These are phyloP conservation scores for Tolypocladium tropicale DNA, from an alignment of 2,329 filamentous ascomycete genomes.

Conservation along the genomic window DNA sequence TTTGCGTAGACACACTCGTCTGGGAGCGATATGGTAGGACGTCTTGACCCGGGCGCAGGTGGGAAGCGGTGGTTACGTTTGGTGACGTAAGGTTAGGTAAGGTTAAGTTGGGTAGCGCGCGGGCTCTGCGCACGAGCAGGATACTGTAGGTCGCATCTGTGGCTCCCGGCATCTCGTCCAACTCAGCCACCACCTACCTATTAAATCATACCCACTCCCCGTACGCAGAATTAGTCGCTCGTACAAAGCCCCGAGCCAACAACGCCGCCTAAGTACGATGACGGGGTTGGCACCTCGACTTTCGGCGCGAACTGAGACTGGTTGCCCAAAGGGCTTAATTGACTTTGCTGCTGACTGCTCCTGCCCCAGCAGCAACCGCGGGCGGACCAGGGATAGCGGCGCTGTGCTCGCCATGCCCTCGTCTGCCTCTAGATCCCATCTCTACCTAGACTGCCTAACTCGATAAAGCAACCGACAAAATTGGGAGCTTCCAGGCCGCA, in stretches of 20 bases:
- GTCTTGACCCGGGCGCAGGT: not conserved
- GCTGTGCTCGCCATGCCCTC: not conserved
- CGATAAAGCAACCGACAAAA: not conserved
- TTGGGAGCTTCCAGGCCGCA: not conserved
- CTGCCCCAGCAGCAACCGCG: not conserved
- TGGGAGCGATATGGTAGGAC: not conserved
- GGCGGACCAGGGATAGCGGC: not conserved
- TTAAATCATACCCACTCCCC: not conserved
- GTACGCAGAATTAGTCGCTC: too few relatives aligned
- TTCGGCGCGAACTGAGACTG: not conserved
- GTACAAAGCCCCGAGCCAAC: not conserved
- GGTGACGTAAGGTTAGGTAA: not conserved
- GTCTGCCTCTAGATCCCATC: not conserved
- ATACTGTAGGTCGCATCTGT: too few relatives aligned
- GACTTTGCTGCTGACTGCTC: too few relatives aligned
- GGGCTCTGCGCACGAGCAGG: too few relatives aligned
- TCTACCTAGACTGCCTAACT: not conserved
- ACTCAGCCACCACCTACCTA: too few relatives aligned
- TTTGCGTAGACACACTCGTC: not conserved
- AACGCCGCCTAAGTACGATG: not conserved
- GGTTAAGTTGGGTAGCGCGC: not conserved
- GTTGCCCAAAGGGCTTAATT: too few relatives aligned
- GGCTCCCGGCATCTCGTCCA: too few relatives aligned
- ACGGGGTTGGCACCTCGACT: not conserved
- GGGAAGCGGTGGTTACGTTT: not conserved